Evolutionary conservation across 805 yeast species (phyloP).

Genomic region (Saturnispora gosingensis): DNA sequence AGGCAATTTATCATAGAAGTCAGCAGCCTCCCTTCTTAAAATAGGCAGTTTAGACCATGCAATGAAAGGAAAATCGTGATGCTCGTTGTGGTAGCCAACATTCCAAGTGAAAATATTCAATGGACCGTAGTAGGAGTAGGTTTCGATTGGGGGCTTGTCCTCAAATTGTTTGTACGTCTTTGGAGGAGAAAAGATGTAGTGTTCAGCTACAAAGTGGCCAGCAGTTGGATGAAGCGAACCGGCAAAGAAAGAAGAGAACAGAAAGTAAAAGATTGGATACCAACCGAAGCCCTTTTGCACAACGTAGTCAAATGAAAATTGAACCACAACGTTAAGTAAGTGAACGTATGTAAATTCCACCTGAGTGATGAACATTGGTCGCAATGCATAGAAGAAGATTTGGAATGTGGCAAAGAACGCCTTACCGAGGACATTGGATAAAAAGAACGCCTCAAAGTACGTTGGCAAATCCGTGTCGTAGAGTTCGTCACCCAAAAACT

Average conservation of each 20-base stretch:
- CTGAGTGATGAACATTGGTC: constrained; percentile 81
- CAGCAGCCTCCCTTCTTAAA: constrained; percentile 58
- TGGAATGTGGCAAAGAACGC: constrained; percentile 87
- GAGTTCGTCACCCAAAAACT: constrained; percentile 75
- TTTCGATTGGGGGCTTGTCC: constrained; percentile 58
- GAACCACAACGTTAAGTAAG: constrained; percentile 54
- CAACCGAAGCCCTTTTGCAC: constrained; percentile 56
- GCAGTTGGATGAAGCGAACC: constrained; percentile 93
- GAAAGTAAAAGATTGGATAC: constrained; percentile 54
- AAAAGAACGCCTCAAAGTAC: constrained; percentile 56
- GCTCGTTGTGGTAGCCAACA: constrained; percentile 91
- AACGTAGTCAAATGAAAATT: constrained; percentile 46
- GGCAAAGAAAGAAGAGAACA: constrained; percentile 74
- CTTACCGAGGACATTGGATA: constrained; percentile 75
- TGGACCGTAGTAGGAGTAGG: constrained; percentile 81
- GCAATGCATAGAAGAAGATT: constrained; percentile 76
- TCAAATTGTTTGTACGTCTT: constrained; percentile 20
- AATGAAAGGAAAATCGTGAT: constrained; percentile 89
- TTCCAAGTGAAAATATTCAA: constrained; percentile 79
- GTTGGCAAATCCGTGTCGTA: constrained; percentile 90
- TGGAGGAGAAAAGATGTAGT: constrained; percentile 62
- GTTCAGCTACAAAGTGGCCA: constrained; percentile 95
- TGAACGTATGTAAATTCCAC: constrained; percentile 70
- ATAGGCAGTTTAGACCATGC: constrained; percentile 79
- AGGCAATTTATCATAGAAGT: constrained; percentile 77